Evolutionary conservation across 2,329 filamentous ascomycete genomes (phyloP), one percentile per base, ranked within the genome.

Genomic region (Colletotrichum sublineola): DNA sequence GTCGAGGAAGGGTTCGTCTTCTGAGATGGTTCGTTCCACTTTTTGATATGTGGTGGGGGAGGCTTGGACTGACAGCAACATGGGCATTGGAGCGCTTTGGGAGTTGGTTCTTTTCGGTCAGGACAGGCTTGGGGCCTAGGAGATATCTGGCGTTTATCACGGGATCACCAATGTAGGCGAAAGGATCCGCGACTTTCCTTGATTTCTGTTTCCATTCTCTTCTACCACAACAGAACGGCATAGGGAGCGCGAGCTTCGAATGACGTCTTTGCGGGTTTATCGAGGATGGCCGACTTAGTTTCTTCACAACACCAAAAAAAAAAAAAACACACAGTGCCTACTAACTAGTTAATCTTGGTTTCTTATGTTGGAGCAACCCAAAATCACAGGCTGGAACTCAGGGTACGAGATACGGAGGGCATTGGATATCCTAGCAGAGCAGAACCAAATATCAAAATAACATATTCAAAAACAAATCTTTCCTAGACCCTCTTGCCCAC

Each of bases 1-100:
- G 81, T 86, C 75, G 82, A 87, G 79, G 85, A 88, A 73, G 86
- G 86, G 2, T 84, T 88, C 69, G 79, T 84, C 67, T 82, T 85
- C 76, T 86, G 73, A 78, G 44, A 14, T 46, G 56, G 42, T 29
- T 36, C 46, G 48, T 64, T 58, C 31, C 11, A 38, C 42, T 33
- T 38, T 53, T 33, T 3, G 46, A 38, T 46, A 24, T n/a, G n/a
- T 14, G 5, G 33, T 12, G 29, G 24, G 24, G n/a, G 36, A 14
- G 38, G 15, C 2, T 12, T 55, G 56, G 56, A 38, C 36, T 46
- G 33, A 56, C 31, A 53, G 46, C 42, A 63, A 48, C 31, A 64
- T 55, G 55, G 44, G 60, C 53, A 60, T 69, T 52, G 46, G 52
- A 63, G 66, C 53, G 58, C 42, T 48, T 53, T 55, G 65, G 66